phyloP scores from a whole-genome alignment of 2,329 filamentous ascomycete genomes.

The Pyrenophora seminiperda region DNA sequence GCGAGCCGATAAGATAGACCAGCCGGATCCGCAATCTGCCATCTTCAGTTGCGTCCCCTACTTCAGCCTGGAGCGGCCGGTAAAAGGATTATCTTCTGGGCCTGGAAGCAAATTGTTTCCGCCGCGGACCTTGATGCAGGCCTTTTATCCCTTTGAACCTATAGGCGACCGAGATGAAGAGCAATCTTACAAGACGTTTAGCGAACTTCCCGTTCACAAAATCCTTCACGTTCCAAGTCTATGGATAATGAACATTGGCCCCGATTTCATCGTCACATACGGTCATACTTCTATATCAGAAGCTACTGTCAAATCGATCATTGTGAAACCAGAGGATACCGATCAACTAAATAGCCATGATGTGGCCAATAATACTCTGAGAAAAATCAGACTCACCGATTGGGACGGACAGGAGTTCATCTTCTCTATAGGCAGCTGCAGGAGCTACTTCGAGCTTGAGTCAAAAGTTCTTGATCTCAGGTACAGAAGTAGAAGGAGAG shows the following conservation, averaged over 20 bases:
- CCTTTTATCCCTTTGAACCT: constrained; percentile 40
- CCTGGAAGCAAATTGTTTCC: constrained; percentile 22
- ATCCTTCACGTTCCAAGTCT: constrained; percentile 38
- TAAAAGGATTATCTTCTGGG: not conserved
- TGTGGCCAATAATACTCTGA: constrained; percentile 5
- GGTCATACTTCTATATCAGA: constrained; percentile 28
- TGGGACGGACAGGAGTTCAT: constrained; percentile 27
- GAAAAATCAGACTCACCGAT: constrained; percentile 30
- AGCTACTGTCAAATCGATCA: constrained; percentile 37
- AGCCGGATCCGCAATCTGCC: constrained; percentile 26
- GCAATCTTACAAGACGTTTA: constrained; percentile 36
- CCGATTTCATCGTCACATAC: constrained; percentile 34
- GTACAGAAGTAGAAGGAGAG: not conserved
- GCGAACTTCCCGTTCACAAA: constrained; percentile 16
- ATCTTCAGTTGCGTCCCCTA: constrained; percentile 42
- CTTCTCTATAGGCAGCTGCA: constrained; percentile 28
- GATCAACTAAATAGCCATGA: constrained; percentile 11
- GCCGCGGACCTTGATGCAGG: constrained; percentile 37
- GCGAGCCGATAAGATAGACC: constrained; percentile 32
- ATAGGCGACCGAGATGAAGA: constrained; percentile 39
- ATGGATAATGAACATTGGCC: constrained; percentile 41
- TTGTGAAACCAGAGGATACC: constrained; percentile 27
- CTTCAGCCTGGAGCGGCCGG: constrained; percentile 24
- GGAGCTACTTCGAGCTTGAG: constrained; percentile 41
- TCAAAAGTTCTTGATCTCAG: constrained; percentile 31